These are phyloP conservation scores for Smittium mucronatum DNA, from an alignment of 371 early-diverging fungal species.

Conservation along the genomic window DNA sequence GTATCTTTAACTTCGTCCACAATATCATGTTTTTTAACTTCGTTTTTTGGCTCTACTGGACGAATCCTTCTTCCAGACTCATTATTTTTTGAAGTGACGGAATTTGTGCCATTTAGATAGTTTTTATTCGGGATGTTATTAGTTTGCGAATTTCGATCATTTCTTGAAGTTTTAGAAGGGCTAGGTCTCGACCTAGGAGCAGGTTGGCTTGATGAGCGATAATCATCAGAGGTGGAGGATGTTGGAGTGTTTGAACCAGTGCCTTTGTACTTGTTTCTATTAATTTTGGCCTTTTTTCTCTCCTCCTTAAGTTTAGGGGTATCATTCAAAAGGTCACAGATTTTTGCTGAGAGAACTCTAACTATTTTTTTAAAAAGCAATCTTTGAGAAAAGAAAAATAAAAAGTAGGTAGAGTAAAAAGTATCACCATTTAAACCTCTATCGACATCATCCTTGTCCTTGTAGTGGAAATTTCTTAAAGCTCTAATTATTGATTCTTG, in stretches of 20 bases:
- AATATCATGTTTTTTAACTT: slow-evolving; percentile 26
- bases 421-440: slow-evolving; percentile 76
- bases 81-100: too few species aligned
- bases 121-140: too few species aligned
- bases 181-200: too few species aligned
- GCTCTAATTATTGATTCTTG: slow-evolving; percentile 76
- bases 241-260: slow-evolving; percentile 42
- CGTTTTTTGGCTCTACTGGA: too few species aligned
- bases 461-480: slow-evolving; percentile 61
- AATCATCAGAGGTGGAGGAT: too few species aligned
- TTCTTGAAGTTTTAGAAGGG: too few species aligned
- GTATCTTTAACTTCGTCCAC: slow-evolving; percentile 14
- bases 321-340: slow-evolving; percentile 64
- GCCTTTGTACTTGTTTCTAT: slow-evolving; percentile 74
- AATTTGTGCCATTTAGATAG: too few species aligned
- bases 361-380: slow-evolving; percentile 23
- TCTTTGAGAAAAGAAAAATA: neutral
- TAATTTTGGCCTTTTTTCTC: slow-evolving; percentile 74
- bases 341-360: slow-evolving; percentile 79
- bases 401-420: slow-evolving; percentile 24
- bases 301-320: slow-evolving; percentile 65
- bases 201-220: too few species aligned
- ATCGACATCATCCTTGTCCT: slow-evolving; percentile 90
- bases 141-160: too few species aligned
- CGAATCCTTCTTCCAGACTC: too few species aligned